Evolutionary conservation across 306 rosid genomes (phyloP).

Genomic region (Echinosophora koreensis): DNA sequence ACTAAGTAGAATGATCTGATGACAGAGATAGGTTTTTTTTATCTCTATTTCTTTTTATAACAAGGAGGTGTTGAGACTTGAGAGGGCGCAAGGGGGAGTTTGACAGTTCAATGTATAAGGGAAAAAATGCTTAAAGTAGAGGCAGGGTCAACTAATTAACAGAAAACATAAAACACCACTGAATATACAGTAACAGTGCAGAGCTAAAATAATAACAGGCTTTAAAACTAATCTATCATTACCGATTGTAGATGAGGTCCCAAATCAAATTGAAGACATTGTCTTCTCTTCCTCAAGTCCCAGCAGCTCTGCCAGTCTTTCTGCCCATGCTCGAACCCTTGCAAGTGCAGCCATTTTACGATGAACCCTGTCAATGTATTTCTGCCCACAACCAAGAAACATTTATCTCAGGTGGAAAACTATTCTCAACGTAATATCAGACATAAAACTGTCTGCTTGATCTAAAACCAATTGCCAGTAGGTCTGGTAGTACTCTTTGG

Average conservation of each 20-base stretch:
- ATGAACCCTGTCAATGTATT: constrained; percentile 48
- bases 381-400: constrained; percentile 8
- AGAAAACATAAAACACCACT: neutral
- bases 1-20: neutral
- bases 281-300: constrained; percentile 66
- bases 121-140: neutral
- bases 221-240: neutral
- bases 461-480: constrained; percentile 19
- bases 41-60: neutral
- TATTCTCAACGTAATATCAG: neutral
- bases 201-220: constrained; percentile 1
- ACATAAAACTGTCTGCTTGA: neutral
- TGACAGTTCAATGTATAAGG: neutral
- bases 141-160: constrained; percentile 8
- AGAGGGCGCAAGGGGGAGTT: constrained; percentile 1
- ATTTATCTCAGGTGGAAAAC: constrained; percentile 7
- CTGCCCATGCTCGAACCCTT: constrained; percentile 70
- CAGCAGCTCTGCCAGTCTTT: constrained; percentile 68
- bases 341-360: constrained; percentile 82
- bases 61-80: neutral
- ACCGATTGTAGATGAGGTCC: constrained; percentile 13
- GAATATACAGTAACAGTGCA: neutral
- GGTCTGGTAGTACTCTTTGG: neutral
- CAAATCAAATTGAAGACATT: constrained; percentile 43
- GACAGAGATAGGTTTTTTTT: neutral